Base-by-base conservation (phyloP, 2,329 filamentous ascomycete species). In the Diaporthe citri region DNA sequence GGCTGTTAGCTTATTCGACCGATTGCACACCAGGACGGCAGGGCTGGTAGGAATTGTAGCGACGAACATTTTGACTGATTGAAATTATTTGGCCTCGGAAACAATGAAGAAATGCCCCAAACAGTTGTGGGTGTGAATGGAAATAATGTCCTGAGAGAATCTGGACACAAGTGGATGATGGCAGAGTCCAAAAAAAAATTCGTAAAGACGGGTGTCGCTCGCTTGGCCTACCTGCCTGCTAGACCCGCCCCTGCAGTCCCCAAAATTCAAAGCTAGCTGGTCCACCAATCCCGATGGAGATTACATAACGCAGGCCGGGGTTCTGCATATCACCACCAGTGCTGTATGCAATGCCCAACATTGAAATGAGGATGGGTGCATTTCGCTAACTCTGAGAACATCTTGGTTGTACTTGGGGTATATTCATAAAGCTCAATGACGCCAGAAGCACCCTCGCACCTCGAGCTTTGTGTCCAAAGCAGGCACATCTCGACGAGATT, bases 381-480 rank as follows among this genome's bases (percentile, higher is more conserved):
- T 28, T 55, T 55, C 28, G 46, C 34, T 52, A 51, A 41, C 34
- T 28, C 17, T 48, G 57, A 72, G 71, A 56, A 62, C 57, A 64
- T 64, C 36, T 41, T 46, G 46, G 57, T 64, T 64, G 71, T 64
- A 43, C 15, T 64, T 74, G 71, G 74, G 74, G 74, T 76, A 76
- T 76, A 76, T 74, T 62, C 62, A 43, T 66, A 36, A 66, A 74
- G 74, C 66, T 74, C 74, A 71, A 71, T 66, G 72, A 69, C 69
- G 59, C 66, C 74, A 57, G 55, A 60, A 70, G 69, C 41, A 73
- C 39, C 55, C 46, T 48, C 46, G 28, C 59, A 46, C 17, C 52
- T 48, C 62, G 51, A 66, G 59, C 51, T 59, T 25, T 28, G 60
- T 69, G 72, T 74, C 72, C 59, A 76, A 67, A 43, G 46, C 36